Base-by-base conservation (phyloP, 306 rosid genomes). In the Rosa multiflora region DNA sequence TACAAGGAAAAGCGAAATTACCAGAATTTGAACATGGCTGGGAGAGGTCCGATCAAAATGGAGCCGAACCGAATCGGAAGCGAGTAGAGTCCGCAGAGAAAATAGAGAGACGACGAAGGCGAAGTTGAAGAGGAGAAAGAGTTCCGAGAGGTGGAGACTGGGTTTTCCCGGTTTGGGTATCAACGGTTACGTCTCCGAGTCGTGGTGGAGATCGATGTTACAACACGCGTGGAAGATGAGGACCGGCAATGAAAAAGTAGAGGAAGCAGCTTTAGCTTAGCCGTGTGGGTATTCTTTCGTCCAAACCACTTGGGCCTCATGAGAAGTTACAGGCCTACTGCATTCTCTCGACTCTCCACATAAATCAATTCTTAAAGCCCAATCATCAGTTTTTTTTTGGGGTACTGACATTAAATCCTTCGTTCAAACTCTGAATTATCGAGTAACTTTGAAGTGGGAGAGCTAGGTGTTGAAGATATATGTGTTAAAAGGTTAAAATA, bases 1-100 rank as follows among this genome's bases (percentile, higher is more conserved):
- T 37, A 35, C 20, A 68, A 4, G 18, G 11, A 23, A n/a, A 52
- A 58, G 72, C n/a, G 17, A 47, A 56, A 61, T 69, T 88, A 94
- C 98, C 98, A 90, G 86, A 94, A 94, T 83, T 89, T 88, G 87
- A 94, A 94, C 97, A 91, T 91, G 47, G 86, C 76, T 63, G 5
- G 76, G 32, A 46, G 82, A 71, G 69, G 80, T 73, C 74, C 53
- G 83, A 80, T 67, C 76, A 67, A 66, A 53, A 49, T 48, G 64
- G 53, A 29, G 58, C 40, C 4, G 17, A 64, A 70, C 4, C 35
- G 78, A 59, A 81, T 73, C 8, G 72, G 81, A 76, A 44, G 29
- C 39, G 12, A 67, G 14, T 49, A 4, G 15, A 51, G 17, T 62
- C 52, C 7, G n/a, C 43, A 11, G 64, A 78, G 63, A 67, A 37